Percentiles rank a stretch among this genome's conserved stretches.
These are phyloP conservation scores for Nakataea oryzae DNA, from an alignment of 2,329 filamentous ascomycete species.

Conservation along the genomic window DNA sequence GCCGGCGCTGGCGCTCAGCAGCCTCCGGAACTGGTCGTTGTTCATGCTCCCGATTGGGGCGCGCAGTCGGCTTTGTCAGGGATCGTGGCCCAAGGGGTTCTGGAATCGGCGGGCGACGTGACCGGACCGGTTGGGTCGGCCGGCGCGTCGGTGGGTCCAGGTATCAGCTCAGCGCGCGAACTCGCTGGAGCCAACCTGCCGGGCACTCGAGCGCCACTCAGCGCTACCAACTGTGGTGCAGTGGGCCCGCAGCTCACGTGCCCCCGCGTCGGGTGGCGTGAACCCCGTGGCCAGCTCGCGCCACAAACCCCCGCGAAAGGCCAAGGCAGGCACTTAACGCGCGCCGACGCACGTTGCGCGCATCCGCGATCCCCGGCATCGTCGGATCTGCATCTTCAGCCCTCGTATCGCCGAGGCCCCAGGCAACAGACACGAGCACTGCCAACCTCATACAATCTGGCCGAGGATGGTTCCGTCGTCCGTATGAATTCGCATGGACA, in stretches of 20 bases:
- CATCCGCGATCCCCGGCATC: not conserved
- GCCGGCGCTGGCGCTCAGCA: conserved; percentile 45
- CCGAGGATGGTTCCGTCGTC: not conserved
- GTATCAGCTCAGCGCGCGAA: no score
- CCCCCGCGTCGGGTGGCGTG: not conserved
- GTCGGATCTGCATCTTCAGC: not conserved
- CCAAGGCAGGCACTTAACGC: not conserved
- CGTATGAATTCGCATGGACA: not conserved
- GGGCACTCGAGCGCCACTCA: no score
- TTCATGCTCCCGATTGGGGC: conserved; percentile 53
- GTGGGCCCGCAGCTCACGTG: not conserved
- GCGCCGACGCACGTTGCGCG: not conserved
- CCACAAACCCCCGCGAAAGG: not conserved
- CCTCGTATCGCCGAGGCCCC: no score
- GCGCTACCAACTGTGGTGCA: no score
- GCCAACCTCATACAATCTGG: not conserved
- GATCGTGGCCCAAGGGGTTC: not conserved
- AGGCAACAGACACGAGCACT: not conserved
- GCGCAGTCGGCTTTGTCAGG: not conserved
- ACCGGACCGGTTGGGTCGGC: not conserved
- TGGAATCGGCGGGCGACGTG: not conserved
- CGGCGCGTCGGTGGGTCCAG: not conserved
- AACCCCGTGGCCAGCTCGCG: not conserved
- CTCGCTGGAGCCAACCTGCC: no score
- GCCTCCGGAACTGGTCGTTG: conserved; percentile 84